Evolutionary conservation across 2,329 filamentous ascomycete genomes (phyloP).

Genomic region (Botrytis hyacinthi): DNA sequence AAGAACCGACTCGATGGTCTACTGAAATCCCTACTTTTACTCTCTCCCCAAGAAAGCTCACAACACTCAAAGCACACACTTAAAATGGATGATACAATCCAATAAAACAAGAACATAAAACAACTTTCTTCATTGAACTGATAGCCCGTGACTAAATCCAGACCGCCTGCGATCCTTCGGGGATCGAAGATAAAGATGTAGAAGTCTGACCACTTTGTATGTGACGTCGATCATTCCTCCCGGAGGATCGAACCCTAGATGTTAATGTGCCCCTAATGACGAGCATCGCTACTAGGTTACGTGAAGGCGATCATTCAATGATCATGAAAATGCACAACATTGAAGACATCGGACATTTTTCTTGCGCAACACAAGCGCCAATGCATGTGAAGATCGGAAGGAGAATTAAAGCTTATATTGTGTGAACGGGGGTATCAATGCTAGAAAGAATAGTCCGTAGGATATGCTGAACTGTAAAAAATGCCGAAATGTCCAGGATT

Average conservation of each 20-base stretch:
- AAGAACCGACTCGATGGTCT: neutral
- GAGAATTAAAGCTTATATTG: constrained; percentile 9
- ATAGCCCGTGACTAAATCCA: neutral
- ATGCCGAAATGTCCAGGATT: constrained; percentile 26
- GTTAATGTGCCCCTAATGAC: neutral
- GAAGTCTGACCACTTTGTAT: neutral
- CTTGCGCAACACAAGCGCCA: neutral
- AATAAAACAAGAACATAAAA: neutral
- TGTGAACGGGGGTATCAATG: constrained; percentile 16
- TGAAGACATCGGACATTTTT: neutral
- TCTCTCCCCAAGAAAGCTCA: neutral
- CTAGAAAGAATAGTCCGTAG: constrained; percentile 17
- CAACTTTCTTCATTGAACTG: neutral
- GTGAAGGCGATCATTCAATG: neutral
- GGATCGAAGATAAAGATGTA: neutral
- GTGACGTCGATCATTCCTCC: neutral
- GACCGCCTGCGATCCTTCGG: neutral
- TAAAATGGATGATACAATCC: too few species aligned
- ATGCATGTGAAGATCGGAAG: neutral
- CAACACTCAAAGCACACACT: too few species aligned
- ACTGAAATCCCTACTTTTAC: neutral
- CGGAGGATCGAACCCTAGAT: neutral
- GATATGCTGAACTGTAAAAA: constrained; percentile 9
- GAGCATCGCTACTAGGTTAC: neutral
- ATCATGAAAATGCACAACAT: neutral